Evolutionary conservation across 2,329 filamentous ascomycete genomes (phyloP), one percentile per base, ranked within the genome.

Genomic region (Geosmithia putterillii): DNA sequence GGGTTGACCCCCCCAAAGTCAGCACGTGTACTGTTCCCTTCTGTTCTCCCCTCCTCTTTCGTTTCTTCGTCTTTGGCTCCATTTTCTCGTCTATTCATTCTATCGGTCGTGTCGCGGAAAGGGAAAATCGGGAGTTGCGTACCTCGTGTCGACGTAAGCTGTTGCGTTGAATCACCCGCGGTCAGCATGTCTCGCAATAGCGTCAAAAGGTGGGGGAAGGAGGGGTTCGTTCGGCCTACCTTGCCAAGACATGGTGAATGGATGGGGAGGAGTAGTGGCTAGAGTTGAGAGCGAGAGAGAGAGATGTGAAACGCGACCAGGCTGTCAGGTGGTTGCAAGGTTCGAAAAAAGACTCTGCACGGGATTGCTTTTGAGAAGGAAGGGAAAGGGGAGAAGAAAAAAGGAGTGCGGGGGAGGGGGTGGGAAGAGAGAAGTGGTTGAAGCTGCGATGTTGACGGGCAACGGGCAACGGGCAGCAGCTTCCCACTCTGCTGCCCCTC

Each of bases 121-220:
- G 15, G 38, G 28, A 3, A 32, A 14, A 32, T 25, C 23, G 28
- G 28, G 28, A 25, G 35, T 38, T 42, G 42, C 50, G 57, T 69
- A 73, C 70, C 68, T 72, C 51, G 63, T 57, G 55, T 74, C 70
- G 52, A 74, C 57, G 54, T 73, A 74, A 54, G 67, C 70, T 73
- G 53, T 48, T 39, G 10, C 19, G 15, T n/a, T 17, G 18, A 39
- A 18, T 4, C 35, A 20, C n/a, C 22, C 23, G 38, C 14, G n/a
- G 23, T 42, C 28, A 25, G 9, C 17, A 12, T 42, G 41, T 15
- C 22, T n/a, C 22, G 12, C 14, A 38, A 28, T 23, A 17, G 20
- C 32, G n/a, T n/a, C n/a, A n/a, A 20, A 15, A 40, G 38, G 42
- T 36, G 32, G 42, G 36, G 36, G 42, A 28, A 40, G 39, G 39